A percentile compares a stretch with the other conserved stretches of the same genome.
Evolutionary conservation across 768 basidiomycete genomes (phyloP).

Genomic region (Albatrellus ellisii): DNA sequence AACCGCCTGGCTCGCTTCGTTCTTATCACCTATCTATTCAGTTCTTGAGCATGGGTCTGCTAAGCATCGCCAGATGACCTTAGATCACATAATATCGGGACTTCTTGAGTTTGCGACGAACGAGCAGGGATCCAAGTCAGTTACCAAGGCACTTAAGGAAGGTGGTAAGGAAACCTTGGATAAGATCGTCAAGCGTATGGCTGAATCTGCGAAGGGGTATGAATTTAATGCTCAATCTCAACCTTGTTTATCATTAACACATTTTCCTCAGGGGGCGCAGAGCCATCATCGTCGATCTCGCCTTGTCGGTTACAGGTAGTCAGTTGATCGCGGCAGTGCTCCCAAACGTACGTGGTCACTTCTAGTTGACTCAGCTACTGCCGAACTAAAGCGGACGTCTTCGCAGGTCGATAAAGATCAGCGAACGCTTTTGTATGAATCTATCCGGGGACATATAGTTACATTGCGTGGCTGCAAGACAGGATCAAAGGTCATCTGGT

Average conservation of each 20-base stretch:
- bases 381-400: conserved; percentile 2
- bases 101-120: conserved; percentile 69
- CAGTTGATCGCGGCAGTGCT: conserved; percentile 76
- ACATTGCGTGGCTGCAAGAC: conserved; percentile 87
- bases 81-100: conserved; percentile 68
- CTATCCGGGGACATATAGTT: conserved; percentile 78
- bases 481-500: conserved; percentile 85
- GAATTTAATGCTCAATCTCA: conserved; percentile 6
- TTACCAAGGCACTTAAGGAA: conserved; percentile 80
- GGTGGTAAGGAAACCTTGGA: conserved; percentile 67
- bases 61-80: conserved; percentile 58
- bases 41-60: conserved; percentile 79
- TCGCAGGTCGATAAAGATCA: conserved; percentile 76
- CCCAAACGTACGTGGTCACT: conserved; percentile 41
- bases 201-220: conserved; percentile 74
- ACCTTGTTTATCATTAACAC: not conserved
- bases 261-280: conserved; percentile 41
- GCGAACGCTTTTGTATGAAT: conserved; percentile 68
- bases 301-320: conserved; percentile 72
- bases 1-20: conserved; percentile 1
- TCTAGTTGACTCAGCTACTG: not conserved
- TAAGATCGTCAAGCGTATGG: conserved; percentile 68
- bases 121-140: conserved; percentile 80
- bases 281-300: conserved; percentile 79
- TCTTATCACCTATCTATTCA: conserved; percentile 17